phyloP scores from a whole-genome alignment of 108 stramenopile genomes.

The Ochromonas danica region DNA sequence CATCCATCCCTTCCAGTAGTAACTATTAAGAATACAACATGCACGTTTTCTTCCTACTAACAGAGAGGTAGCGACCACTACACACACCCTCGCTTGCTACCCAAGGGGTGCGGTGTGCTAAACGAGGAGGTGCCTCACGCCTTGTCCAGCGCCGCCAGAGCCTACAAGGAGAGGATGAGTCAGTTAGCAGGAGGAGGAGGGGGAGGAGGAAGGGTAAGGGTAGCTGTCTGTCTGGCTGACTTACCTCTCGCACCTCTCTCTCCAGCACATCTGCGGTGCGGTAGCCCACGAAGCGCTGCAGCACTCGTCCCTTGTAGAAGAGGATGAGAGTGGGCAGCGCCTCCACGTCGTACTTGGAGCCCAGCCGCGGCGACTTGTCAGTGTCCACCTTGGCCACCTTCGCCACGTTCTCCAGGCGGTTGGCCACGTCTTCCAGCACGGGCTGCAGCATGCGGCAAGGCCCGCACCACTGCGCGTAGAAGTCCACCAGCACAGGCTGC shows the following conservation, averaged over 20 bases:
- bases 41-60: too few species aligned
- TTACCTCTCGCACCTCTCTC: background rate
- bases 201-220: too few species aligned
- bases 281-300: background rate
- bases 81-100: too few species aligned
- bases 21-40: too few species aligned
- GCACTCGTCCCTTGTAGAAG: background rate
- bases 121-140: too few species aligned
- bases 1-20: too few species aligned
- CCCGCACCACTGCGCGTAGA: constrained; percentile 36
- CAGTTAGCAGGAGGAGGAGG: too few species aligned
- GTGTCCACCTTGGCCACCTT: constrained; percentile 7
- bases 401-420: background rate
- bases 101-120: too few species aligned
- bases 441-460: constrained; percentile 23
- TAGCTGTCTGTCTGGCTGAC: too few species aligned
- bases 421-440: constrained; percentile 24
- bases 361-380: background rate
- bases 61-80: too few species aligned
- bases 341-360: background rate
- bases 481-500: constrained; percentile 21
- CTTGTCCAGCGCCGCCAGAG: too few species aligned
- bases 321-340: constrained; percentile 9
- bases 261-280: background rate
- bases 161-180: too few species aligned